phyloP scores from a whole-genome alignment of 805 yeast genomes.

The Cyberlindnera amylophila region DNA sequence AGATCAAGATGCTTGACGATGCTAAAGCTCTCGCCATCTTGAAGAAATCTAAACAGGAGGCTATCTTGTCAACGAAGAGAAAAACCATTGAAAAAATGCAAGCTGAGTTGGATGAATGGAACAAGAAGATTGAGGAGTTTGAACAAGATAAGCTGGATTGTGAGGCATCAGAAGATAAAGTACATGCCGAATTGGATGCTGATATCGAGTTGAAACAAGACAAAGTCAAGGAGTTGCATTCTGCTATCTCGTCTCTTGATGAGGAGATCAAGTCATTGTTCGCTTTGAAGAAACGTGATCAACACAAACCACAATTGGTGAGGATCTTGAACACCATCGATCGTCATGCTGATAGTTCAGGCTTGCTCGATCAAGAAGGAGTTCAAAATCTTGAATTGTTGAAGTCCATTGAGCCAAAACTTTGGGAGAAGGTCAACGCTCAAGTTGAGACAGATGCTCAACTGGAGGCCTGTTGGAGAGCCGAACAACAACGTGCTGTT shows the following conservation, averaged over 20 bases:
- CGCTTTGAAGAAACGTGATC: slow-evolving; percentile 21
- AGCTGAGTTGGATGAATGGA: slow-evolving; percentile 34
- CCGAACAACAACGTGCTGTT: slow-evolving; percentile 35
- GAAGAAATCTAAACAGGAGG: slow-evolving; percentile 33
- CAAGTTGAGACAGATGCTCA: slow-evolving; percentile 32
- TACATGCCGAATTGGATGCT: slow-evolving; percentile 17
- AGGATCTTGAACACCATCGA: slow-evolving; percentile 17
- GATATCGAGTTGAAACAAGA: slow-evolving; percentile 16
- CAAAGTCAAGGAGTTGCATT: slow-evolving; percentile 11
- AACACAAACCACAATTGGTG: slow-evolving; percentile 10
- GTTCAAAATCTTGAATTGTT: slow-evolving; percentile 17
- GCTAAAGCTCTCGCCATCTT: slow-evolving; percentile 34
- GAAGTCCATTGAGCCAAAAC: slow-evolving; percentile 15
- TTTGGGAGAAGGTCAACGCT: slow-evolving; percentile 20
- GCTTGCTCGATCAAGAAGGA: slow-evolving; percentile 24
- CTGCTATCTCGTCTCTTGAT: slow-evolving; percentile 15
- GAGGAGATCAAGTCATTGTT: slow-evolving; percentile 17
- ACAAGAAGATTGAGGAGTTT: slow-evolving; percentile 25
- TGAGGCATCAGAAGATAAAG: slow-evolving; percentile 15
- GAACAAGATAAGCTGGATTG: slow-evolving; percentile 17
- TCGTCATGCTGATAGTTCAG: slow-evolving; percentile 21
- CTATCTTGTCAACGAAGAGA: slow-evolving; percentile 26
- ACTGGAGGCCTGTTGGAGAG: slow-evolving; percentile 38
- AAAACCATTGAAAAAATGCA: slow-evolving; percentile 33
- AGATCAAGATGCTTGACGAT: slow-evolving; percentile 40